phyloP scores from a whole-genome alignment of 2,329 filamentous ascomycete genomes.

The Lasiodiplodia sp. region DNA sequence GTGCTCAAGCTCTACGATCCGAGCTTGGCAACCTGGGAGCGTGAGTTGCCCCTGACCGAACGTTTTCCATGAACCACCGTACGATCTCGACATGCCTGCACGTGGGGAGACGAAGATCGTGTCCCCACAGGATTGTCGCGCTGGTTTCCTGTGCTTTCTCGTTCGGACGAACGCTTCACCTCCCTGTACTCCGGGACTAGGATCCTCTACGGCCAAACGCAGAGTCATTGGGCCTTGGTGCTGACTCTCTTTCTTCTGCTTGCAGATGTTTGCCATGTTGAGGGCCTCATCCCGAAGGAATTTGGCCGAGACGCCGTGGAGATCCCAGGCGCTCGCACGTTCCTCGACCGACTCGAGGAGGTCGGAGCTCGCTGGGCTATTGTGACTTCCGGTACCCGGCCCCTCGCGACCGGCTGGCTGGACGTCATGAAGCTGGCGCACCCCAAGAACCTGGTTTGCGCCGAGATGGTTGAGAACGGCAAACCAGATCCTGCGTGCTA shows the following conservation, averaged over 20 bases:
- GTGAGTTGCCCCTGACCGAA: constrained; percentile 61
- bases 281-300: constrained; percentile 77
- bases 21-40: constrained; percentile 90
- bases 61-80: neutral
- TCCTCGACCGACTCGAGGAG: constrained; percentile 72
- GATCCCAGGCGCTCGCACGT: constrained; percentile 79
- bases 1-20: constrained; percentile 80
- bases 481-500: constrained; percentile 62
- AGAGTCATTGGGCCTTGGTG: neutral
- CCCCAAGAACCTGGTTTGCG: constrained; percentile 56
- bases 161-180: constrained; percentile 3
- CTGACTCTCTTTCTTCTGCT: constrained; percentile 28
- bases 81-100: neutral
- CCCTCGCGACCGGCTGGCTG: constrained; percentile 59
- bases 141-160: neutral
- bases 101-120: constrained; percentile 3
- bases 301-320: constrained; percentile 82
- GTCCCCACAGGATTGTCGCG: neutral
- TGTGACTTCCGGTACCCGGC: constrained; percentile 61
- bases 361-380: constrained; percentile 81
- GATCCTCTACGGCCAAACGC: neutral
- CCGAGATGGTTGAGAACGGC: constrained; percentile 57
- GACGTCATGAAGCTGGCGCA: constrained; percentile 57
- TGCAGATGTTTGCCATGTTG: constrained; percentile 80
- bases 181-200: neutral